A percentile compares a stretch with the other conserved stretches of the same genome.
Evolutionary conservation across 257 asterid species (phyloP).

Genomic region (Solanum virginianum): DNA sequence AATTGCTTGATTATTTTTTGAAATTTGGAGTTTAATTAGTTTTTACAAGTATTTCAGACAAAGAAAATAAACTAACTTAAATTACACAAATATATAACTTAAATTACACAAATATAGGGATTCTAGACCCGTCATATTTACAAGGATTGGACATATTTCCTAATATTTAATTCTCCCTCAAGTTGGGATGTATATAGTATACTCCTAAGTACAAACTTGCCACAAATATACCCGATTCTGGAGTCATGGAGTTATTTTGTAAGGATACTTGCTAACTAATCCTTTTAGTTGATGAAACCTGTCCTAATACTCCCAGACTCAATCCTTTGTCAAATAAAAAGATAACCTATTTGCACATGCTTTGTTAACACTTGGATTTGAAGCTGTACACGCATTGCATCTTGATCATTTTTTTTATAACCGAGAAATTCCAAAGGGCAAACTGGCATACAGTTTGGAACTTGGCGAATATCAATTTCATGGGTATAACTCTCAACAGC

Average conservation of each 20-base stretch:
- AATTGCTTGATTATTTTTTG: background rate
- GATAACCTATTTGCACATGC: background rate
- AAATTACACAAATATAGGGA: background rate
- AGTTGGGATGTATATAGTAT: background rate
- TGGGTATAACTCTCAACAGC: background rate
- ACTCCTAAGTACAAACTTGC: background rate
- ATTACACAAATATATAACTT: background rate
- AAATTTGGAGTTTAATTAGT: background rate
- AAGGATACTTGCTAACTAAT: background rate
- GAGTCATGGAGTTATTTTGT: background rate
- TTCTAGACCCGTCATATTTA: background rate
- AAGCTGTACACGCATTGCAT: background rate
- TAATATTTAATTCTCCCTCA: background rate
- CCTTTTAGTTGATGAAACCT: background rate
- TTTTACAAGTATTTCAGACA: background rate
- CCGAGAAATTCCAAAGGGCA: background rate
- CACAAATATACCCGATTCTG: background rate
- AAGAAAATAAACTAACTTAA: background rate
- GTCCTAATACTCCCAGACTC: background rate
- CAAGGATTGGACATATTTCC: background rate
- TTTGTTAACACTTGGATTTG: background rate
- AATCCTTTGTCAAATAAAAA: background rate
- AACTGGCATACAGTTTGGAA: background rate
- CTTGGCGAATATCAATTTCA: background rate
- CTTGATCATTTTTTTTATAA: background rate